These are phyloP conservation scores for Linum tenue DNA, from an alignment of 345 rosid species.

Conservation along the genomic window DNA sequence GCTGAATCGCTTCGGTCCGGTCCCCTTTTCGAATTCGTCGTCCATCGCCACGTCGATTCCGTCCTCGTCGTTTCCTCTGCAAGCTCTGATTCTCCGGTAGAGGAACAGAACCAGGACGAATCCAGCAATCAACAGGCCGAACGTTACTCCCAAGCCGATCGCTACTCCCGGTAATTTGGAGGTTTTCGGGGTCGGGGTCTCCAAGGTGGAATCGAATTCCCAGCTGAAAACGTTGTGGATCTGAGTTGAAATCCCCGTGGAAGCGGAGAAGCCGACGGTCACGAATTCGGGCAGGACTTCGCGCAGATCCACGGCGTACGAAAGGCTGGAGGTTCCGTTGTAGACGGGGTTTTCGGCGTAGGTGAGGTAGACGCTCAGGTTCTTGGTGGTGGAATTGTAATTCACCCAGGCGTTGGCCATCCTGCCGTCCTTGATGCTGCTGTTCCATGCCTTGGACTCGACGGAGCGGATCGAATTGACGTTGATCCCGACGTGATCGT, in stretches of 20 bases:
- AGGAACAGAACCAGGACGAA: conserved; percentile 16
- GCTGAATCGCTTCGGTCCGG: conserved; percentile 42
- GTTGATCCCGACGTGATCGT: conserved; percentile 46
- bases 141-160: conserved; percentile 14
- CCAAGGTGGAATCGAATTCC: conserved; percentile 36
- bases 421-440: conserved; percentile 30
- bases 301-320: conserved; percentile 27
- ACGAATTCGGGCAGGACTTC: conserved; percentile 31
- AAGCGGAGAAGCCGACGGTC: conserved; percentile 44
- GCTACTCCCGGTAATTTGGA: conserved; percentile 8
- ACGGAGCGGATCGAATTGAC: conserved; percentile 39
- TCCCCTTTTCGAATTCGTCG: conserved; percentile 37
- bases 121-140: conserved; percentile 17
- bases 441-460: conserved; percentile 23
- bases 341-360: conserved; percentile 29
- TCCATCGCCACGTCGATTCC: conserved; percentile 18
- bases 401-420: conserved; percentile 40
- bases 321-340: conserved; percentile 28
- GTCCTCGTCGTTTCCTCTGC: background rate
- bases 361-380: conserved; percentile 39
- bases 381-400: conserved; percentile 38
- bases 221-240: conserved; percentile 28
- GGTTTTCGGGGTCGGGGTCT: conserved; percentile 2
- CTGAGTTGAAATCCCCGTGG: conserved; percentile 35
- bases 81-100: conserved; percentile 17